Evolutionary conservation across 768 basidiomycete genomes (phyloP).

Genomic region (Austroboletus eburneus): DNA sequence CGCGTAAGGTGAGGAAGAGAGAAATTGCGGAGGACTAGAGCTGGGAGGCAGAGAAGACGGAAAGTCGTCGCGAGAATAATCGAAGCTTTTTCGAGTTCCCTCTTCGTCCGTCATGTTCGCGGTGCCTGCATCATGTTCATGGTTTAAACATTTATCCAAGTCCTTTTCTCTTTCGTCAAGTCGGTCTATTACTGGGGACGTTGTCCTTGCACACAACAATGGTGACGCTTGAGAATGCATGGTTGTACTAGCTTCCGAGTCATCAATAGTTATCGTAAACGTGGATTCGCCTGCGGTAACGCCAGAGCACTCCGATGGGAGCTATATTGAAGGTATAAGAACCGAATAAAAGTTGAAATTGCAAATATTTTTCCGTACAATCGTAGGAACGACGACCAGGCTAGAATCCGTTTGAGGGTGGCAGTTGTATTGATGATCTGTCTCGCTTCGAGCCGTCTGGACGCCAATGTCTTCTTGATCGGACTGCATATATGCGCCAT

Average conservation of each 20-base stretch:
- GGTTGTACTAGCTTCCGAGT: not conserved
- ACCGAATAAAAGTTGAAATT: not conserved
- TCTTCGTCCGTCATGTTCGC: slow-evolving; percentile 1
- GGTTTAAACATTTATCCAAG: not conserved
- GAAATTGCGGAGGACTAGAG: slow-evolving; percentile 45
- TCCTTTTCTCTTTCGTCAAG: not conserved
- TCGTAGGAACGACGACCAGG: too few relatives aligned
- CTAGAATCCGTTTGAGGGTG: not conserved
- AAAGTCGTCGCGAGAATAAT: slow-evolving; percentile 5
- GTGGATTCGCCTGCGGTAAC: not conserved
- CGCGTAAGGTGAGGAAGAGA: slow-evolving; percentile 40
- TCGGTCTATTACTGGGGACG: not conserved
- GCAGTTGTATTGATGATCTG: not conserved
- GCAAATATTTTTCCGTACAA: not conserved
- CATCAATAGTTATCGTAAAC: not conserved
- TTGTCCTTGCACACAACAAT: not conserved
- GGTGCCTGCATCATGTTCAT: not conserved
- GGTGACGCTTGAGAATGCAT: not conserved
- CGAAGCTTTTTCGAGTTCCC: slow-evolving; percentile 1
- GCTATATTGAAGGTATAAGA: slow-evolving; percentile 7
- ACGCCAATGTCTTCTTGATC: slow-evolving; percentile 1
- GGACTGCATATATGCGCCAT: slow-evolving; percentile 22
- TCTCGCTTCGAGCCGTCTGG: not conserved
- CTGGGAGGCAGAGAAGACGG: slow-evolving; percentile 34
- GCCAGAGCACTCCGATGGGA: not conserved